Evolutionary conservation across 495 filamentous ascomycete genomes (phyloP).

Genomic region (Bombardia bombarda): DNA sequence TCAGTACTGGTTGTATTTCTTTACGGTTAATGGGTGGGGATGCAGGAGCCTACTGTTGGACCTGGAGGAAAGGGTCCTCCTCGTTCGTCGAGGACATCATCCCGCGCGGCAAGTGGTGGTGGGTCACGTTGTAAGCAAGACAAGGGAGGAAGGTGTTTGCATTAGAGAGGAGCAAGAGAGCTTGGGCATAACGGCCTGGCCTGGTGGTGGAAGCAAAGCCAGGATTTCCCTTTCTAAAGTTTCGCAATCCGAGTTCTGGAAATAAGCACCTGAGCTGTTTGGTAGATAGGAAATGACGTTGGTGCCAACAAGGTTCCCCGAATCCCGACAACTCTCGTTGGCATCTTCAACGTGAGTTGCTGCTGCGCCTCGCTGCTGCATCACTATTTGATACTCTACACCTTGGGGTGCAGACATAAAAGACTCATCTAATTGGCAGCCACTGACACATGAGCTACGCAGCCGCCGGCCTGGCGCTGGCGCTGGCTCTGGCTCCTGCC

Average conservation of each 20-base stretch:
- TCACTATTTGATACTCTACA: too few species aligned
- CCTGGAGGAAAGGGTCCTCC: conserved; percentile 87
- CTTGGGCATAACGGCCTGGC: not conserved
- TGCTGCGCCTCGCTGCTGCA: too few species aligned
- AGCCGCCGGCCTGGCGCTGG: too few species aligned
- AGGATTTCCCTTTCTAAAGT: too few species aligned
- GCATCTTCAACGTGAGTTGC: too few species aligned
- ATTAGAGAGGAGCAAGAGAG: not conserved
- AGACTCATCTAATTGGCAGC: too few species aligned
- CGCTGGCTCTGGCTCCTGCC: too few species aligned
- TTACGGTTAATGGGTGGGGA: not conserved
- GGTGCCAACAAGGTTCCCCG: conserved; percentile 1
- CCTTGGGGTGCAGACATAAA: not conserved
- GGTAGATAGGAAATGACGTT: conserved; percentile 5
- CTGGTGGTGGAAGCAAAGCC: too few species aligned
- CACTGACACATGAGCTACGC: too few species aligned
- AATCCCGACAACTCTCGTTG: too few species aligned
- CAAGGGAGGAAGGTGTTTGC: not conserved
- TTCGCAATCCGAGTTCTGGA: too few species aligned
- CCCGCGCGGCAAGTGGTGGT: conserved; percentile 5
- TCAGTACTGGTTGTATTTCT: conserved; percentile 1
- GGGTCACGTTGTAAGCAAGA: not conserved
- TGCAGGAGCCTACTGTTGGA: conserved; percentile 59
- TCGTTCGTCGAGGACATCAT: conserved; percentile 69
- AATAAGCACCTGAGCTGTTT: too few species aligned